Base-by-base conservation (phyloP, 306 rosid species). In the Vachellia collinsii region DNA sequence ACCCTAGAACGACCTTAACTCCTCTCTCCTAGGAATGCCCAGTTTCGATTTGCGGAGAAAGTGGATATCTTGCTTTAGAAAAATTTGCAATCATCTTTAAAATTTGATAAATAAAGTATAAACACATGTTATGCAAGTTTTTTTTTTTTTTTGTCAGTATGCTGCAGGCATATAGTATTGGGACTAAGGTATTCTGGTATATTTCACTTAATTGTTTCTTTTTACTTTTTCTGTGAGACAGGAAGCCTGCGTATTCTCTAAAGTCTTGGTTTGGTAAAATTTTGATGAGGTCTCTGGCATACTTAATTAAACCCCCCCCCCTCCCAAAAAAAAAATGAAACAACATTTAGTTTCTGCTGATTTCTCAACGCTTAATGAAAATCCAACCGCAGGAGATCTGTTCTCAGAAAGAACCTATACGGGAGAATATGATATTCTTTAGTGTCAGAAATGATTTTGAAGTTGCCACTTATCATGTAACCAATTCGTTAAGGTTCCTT, bases 1-100 rank as follows among this genome's bases (percentile, higher is more conserved):
- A 87, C 94, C 94, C 97, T 90, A 88, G 84, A 78, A 59, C 67
- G 42, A 17, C 37, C 64, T 47, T 4, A 46, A 51, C 4, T 34
- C 36, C 12, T 42, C 62, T 79, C 39, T 6, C 36, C 58, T 51
- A 19, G 67, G 36, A 22, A 56, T 38, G 6, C 72, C 81, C 16
- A 36, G 12, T 67, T 65, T 25, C 63, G 43, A 6, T 50, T 77
- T 65, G 47, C 39, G 10, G 34, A 37, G 58, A 44, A 76, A 20
- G 44, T 38, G 23, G 54, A 22, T 23, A 22, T 66, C 37, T 16
- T 7, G 72, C 46, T 23, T 29, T 3, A 0, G 22, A 14, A 3
- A 19, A 19, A 0, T 37, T 34, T 36, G 2, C 39, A 17, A 19
- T 72, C 44, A 54, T n/a, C 11, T 54, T 47, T 38, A 22, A 16